Evolutionary conservation across 495 filamentous ascomycete species (phyloP), one percentile per base, ranked within the genome.

Genomic region (Aspergillus biplanus): DNA sequence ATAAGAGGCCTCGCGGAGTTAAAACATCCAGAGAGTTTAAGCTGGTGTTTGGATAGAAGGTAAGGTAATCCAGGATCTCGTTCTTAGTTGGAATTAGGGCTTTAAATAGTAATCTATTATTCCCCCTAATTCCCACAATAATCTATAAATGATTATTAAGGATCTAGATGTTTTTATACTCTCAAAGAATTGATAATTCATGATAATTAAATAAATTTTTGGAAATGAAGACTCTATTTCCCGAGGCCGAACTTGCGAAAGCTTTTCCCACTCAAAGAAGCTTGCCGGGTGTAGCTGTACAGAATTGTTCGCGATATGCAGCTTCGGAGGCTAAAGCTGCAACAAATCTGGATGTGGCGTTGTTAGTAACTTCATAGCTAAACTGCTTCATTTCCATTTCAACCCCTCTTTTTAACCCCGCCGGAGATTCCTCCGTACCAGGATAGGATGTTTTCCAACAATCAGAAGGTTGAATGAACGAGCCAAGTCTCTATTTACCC

Each of bases 21-120:
- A 61, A 68, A 18, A 75, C 78, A 4, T 69, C 76, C 6, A 79
- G 78, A 15, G 76, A 73, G 0, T 80, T 81, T 52, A 68, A 77
- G 54, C 49, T 82, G 21, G 21, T 1, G 21, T 27, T 27, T 27
- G 2, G 21, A 27, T 77, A 71, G 56, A 73, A 47, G 58, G 70
- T 52, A 64, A 67, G 18, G 6, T 33, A 11, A 61, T 74, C 15
- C 56, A 65, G 16, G 68, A 62, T 27, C 37, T 48, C 7, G 68
- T 75, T 8, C 59, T 37, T 21, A 37, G 12, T 73, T 72, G 5
- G 37, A 61, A 11, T 32, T 53, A 16, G 68, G 59, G 16, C 57
- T 61, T 57, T 58, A 50, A 27, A 58, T 52, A 4, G 49, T 63
- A 13, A 37, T 73, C 21, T 52, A 4, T 46, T 63, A 13, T 33